Evolutionary conservation across 192 early-diverging fungal species (phyloP).

Genomic region (Rhizophlyctis rosea): DNA sequence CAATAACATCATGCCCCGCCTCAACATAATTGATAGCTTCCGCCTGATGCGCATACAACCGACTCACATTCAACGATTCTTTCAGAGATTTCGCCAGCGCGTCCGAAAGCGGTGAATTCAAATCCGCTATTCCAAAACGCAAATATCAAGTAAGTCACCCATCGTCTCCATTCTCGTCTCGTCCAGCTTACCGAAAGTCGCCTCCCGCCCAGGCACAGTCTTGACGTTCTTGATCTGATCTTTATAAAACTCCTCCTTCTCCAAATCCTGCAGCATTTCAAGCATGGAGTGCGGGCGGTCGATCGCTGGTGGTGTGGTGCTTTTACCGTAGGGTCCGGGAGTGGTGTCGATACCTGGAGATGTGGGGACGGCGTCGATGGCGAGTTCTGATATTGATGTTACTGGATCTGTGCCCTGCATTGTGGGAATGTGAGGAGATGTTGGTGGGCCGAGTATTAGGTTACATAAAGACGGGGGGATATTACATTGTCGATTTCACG

Average conservation of each 20-base stretch:
- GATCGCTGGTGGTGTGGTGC: no score
- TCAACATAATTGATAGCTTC: conserved; percentile 56
- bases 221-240: conserved; percentile 41
- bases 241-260: conserved; percentile 36
- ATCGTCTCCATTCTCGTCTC: conserved; percentile 1
- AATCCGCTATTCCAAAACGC: background rate
- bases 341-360: conserved; percentile 6
- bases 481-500: background rate
- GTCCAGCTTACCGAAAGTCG: no score
- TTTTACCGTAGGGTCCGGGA: no score
- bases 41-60: conserved; percentile 71
- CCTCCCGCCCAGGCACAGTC: no score
- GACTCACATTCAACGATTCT: conserved; percentile 28
- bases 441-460: background rate
- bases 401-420: conserved; percentile 9
- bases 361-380: conserved; percentile 11
- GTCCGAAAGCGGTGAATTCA: conserved; percentile 24
- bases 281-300: background rate
- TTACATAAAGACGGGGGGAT: background rate
- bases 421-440: background rate
- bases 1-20: conserved; percentile 53
- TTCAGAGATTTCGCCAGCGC: conserved; percentile 20
- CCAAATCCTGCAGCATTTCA: conserved; percentile 26
- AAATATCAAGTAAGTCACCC: no score
- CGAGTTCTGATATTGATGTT: conserved; percentile 4